Percentiles rank a stretch among this genome's conserved stretches.
These are phyloP conservation scores for Ceratocystiopsis sp. DNA, from an alignment of 2,329 filamentous ascomycete genomes.

Conservation along the genomic window DNA sequence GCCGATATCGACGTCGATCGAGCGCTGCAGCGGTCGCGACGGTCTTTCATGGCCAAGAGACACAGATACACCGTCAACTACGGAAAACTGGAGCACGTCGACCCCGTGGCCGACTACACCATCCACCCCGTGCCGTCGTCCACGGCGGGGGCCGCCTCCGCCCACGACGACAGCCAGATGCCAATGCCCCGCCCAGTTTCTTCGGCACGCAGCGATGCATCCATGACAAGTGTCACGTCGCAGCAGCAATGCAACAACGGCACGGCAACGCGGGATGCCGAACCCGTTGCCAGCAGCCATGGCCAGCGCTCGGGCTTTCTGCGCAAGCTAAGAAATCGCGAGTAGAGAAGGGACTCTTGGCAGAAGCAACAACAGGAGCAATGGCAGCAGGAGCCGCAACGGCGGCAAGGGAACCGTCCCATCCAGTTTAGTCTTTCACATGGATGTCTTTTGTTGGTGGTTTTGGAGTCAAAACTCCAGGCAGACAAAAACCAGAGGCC, in stretches of 20 bases:
- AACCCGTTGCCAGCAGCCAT: neutral
- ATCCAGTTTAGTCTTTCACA: too few species aligned
- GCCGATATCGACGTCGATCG: conserved; percentile 31
- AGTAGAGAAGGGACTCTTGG: neutral
- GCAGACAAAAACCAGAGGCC: too few species aligned
- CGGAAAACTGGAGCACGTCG: conserved; percentile 21
- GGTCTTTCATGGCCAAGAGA: conserved; percentile 29
- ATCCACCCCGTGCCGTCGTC: conserved; percentile 8
- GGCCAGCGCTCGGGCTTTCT: conserved; percentile 3
- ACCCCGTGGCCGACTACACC: conserved; percentile 2
- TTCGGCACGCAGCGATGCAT: conserved; percentile 1
- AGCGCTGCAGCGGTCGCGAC: conserved; percentile 25
- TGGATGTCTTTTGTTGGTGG: too few species aligned
- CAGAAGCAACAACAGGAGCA: too few species aligned
- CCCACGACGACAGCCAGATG: conserved; percentile 11
- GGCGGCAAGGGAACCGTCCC: too few species aligned
- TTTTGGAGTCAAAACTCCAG: too few species aligned
- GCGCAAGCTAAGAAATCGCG: conserved; percentile 6
- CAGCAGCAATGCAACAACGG: neutral
- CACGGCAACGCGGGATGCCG: neutral
- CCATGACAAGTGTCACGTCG: neutral
- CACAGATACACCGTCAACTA: conserved; percentile 30
- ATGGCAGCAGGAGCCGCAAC: too few species aligned
- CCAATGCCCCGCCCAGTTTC: conserved; percentile 10
- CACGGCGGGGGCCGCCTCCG: conserved; percentile 22